phyloP scores from a whole-genome alignment of 352 stramenopile genomes.

The Globisporangium lucens region DNA sequence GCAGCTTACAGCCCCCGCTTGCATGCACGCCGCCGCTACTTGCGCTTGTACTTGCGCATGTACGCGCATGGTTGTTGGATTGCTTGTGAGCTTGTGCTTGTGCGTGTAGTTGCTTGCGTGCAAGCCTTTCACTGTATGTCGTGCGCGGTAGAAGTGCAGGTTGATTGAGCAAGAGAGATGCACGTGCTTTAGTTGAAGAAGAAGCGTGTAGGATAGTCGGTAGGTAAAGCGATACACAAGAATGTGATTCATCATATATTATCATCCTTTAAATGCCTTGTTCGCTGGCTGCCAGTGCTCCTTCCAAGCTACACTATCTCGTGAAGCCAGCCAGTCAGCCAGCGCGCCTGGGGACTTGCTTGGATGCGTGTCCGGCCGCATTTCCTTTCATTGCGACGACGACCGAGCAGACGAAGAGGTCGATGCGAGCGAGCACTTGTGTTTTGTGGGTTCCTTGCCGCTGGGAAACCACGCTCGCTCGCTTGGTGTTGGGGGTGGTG shows the following conservation, averaged over 20 bases:
- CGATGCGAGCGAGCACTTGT: background rate
- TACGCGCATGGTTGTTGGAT: background rate
- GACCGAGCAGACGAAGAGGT: background rate
- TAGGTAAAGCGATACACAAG: background rate
- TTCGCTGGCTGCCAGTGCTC: background rate
- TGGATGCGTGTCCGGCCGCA: background rate
- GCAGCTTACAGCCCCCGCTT: background rate
- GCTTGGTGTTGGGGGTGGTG: background rate
- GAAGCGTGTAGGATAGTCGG: background rate
- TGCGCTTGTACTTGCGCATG: background rate
- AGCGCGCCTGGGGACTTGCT: background rate
- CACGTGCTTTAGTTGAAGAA: background rate
- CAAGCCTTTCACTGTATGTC: background rate
- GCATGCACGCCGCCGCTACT: background rate
- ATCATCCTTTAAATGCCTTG: background rate
- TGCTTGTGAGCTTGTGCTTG: background rate
- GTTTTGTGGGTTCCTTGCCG: background rate
- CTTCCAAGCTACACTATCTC: background rate
- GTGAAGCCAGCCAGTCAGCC: background rate
- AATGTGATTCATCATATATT: background rate
- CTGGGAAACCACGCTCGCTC: conserved; percentile 1
- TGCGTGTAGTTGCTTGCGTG: background rate
- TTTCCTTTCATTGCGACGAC: background rate
- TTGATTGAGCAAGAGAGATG: background rate
- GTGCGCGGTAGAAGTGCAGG: background rate